Evolutionary conservation across 495 filamentous ascomycete genomes (phyloP), one percentile per base, ranked within the genome.

Genomic region (Melanomma pulvis-pyrius): DNA sequence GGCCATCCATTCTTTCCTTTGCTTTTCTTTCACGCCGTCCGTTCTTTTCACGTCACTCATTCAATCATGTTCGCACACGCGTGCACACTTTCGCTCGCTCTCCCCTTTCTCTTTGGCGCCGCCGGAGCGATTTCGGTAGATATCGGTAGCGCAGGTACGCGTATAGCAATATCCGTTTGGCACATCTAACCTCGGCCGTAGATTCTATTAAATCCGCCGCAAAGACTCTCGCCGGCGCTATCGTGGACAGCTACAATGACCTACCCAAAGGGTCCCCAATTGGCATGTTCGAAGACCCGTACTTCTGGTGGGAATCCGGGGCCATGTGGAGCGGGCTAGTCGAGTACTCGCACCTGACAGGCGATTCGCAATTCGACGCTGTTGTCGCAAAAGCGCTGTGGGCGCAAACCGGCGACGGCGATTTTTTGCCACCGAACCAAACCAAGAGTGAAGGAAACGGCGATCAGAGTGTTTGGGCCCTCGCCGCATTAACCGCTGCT

Each of bases 401-500:
- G 1, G 69, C 74, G 12, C 76, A 79, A 55, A 32, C 67, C 11
- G 74, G 72, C 6, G 69, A 72, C 24, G 39, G 53, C 34, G 63
- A 73, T 29, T 79, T 64, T 67, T 76, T 78, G 58, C 22, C 50
- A 6, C 41, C 49, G 11, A 46, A 46, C 47, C 53, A 83, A 59
- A 51, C 46, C 50, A 58, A 28, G 53, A 93, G 89, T 0, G 94
- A 96, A 73, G 88, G 87, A 2, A 91, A 90, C 71, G 87, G 90
- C 67, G 88, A 90, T 69, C 90, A 92, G 74, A 86, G 87, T n/a
- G 92, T 92, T 70, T 96, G 91, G 91, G 88, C 82, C 2, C 82
- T 93, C 39, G 80, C 88, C 28, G 87, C 88, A 39, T 83, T 96
- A 53, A 80, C 88, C 5, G 91, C 90, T 0, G 85, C 87, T 17